Evolutionary conservation across 371 early-diverging fungal species (phyloP).

Genomic region (Lichtheimia ramosa): DNA sequence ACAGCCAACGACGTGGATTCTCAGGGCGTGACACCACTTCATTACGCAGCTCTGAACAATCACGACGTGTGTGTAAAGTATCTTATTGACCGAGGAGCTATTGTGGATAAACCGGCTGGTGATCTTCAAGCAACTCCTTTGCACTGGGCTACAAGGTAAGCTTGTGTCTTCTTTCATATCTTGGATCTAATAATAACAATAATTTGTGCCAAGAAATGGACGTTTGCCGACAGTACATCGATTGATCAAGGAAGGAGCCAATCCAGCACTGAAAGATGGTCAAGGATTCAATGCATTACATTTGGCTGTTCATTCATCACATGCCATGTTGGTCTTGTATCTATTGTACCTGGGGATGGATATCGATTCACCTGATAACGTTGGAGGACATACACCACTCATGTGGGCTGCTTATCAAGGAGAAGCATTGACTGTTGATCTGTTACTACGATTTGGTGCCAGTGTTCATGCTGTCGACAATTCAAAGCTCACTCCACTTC

Average conservation of each 20-base stretch:
- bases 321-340: constrained; percentile 74
- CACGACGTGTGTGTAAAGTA: constrained; percentile 73
- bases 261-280: constrained; percentile 71
- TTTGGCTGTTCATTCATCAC: constrained; percentile 87
- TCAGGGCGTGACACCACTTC: constrained; percentile 72
- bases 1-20: constrained; percentile 57
- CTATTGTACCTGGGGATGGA: constrained; percentile 68
- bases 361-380: constrained; percentile 72
- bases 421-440: constrained; percentile 64
- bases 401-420: constrained; percentile 96
- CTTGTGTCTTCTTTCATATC: too few relatives aligned
- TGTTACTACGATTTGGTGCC: constrained; percentile 73
- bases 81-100: constrained; percentile 80
- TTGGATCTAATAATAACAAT: not conserved
- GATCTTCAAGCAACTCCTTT: constrained; percentile 84
- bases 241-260: constrained; percentile 77
- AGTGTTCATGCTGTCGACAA: constrained; percentile 66
- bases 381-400: constrained; percentile 81
- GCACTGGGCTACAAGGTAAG: constrained; percentile 83
- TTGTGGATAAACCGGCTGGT: constrained; percentile 74
- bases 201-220: constrained; percentile 35
- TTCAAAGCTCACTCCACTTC: constrained; percentile 79
- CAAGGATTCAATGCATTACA: constrained; percentile 93
- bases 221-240: constrained; percentile 73
- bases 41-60: constrained; percentile 82